phyloP scores from a whole-genome alignment of 2,329 filamentous ascomycete species.

The Alternaria triticina region DNA sequence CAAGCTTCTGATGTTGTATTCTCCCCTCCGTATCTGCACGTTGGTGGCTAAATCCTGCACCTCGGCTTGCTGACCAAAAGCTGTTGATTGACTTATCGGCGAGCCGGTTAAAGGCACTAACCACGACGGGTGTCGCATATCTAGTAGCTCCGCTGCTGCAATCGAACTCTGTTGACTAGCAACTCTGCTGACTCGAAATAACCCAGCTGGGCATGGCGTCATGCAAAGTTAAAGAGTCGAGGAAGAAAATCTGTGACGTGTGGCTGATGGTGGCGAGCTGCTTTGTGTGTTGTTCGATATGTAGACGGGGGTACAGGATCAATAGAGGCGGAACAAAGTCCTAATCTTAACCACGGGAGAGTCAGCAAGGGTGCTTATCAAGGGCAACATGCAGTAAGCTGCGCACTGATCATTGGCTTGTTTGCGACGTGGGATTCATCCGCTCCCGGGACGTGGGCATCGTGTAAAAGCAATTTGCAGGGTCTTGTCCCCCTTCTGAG shows the following conservation, averaged over 20 bases:
- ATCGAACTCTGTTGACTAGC: constrained; percentile 6
- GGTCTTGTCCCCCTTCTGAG: background rate
- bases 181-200: constrained; percentile 1
- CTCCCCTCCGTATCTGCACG: constrained; percentile 9
- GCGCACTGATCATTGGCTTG: background rate
- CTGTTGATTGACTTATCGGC: constrained; percentile 9
- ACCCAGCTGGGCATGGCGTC: constrained; percentile 2
- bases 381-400: background rate
- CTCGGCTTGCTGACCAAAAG: constrained; percentile 1
- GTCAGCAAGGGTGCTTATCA: constrained; percentile 10
- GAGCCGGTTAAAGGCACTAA: constrained; percentile 5
- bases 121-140: constrained; percentile 5
- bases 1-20: constrained; percentile 8
- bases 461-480: constrained; percentile 1
- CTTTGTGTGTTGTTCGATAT: constrained; percentile 6
- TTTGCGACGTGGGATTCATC: background rate
- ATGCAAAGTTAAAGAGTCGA: constrained; percentile 7
- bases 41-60: constrained; percentile 11
- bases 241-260: constrained; percentile 8
- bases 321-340: background rate
- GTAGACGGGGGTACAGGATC: background rate
- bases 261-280: constrained; percentile 14
- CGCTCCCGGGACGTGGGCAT: background rate
- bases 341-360: constrained; percentile 10
- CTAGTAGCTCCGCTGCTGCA: background rate